Percentiles rank a stretch among this genome's conserved stretches.
Evolutionary conservation across 2,329 filamentous ascomycete species (phyloP).

Genomic region (Aspergillus felis): DNA sequence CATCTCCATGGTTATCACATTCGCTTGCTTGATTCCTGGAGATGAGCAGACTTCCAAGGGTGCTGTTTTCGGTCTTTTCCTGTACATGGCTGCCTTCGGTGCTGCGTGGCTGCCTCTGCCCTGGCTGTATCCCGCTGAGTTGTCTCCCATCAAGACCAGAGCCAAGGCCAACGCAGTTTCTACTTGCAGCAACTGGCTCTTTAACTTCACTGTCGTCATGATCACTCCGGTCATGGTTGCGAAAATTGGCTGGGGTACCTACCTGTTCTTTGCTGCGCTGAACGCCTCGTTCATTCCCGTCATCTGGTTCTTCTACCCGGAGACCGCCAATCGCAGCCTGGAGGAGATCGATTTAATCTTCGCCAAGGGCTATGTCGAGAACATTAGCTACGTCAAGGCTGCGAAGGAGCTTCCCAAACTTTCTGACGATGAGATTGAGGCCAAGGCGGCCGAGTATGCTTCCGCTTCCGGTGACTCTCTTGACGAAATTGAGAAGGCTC

Average conservation of each 20-base stretch:
- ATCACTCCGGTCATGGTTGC: constrained; percentile 43
- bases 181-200: constrained; percentile 54
- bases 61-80: constrained; percentile 59
- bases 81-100: constrained; percentile 66
- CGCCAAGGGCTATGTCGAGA: constrained; percentile 42
- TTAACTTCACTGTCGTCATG: constrained; percentile 55
- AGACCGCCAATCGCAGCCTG: constrained; percentile 43
- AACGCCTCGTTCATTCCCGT: constrained; percentile 48
- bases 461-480: constrained; percentile 15
- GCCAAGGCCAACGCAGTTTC: constrained; percentile 54
- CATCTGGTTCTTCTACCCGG: constrained; percentile 54
- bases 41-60: constrained; percentile 28
- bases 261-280: constrained; percentile 43
- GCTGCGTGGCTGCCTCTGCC: constrained; percentile 62
- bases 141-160: constrained; percentile 53
- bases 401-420: constrained; percentile 32
- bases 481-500: constrained; percentile 22
- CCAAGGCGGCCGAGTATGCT: constrained; percentile 31
- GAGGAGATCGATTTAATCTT: constrained; percentile 46
- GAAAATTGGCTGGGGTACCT: constrained; percentile 40
- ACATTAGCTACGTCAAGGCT: constrained; percentile 37
- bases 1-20: constrained; percentile 38
- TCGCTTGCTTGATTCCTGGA: constrained; percentile 36
- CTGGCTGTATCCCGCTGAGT: constrained; percentile 52
- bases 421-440: constrained; percentile 32